Percentiles rank a stretch among this genome's conserved stretches.
These are phyloP conservation scores for Grigorovia jiainica DNA, from an alignment of 805 yeast genomes.

Conservation along the genomic window DNA sequence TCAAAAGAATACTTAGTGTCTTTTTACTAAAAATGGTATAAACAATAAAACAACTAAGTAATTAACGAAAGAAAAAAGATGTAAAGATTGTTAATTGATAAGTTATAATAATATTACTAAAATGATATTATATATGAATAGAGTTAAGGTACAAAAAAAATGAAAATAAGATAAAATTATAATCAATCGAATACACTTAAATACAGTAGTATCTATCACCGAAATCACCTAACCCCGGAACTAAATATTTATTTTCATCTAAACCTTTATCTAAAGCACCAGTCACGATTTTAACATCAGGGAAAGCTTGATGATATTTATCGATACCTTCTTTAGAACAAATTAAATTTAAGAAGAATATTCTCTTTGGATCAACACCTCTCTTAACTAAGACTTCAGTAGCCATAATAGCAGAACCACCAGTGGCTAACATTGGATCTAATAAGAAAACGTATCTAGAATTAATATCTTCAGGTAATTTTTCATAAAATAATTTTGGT, in stretches of 20 bases:
- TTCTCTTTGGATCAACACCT: slow-evolving; percentile 83
- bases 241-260: slow-evolving; percentile 75
- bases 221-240: slow-evolving; percentile 95
- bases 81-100: too few relatives aligned
- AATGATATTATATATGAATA: neutral
- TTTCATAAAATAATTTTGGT: slow-evolving; percentile 87
- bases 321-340: slow-evolving; percentile 93
- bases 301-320: slow-evolving; percentile 68
- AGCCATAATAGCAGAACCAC: slow-evolving; percentile 97
- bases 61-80: too few relatives aligned
- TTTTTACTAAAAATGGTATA: too few relatives aligned
- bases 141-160: neutral
- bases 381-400: slow-evolving; percentile 78
- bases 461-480: slow-evolving; percentile 85
- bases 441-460: slow-evolving; percentile 82
- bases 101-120: neutral
- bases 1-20: too few relatives aligned
- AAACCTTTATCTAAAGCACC: slow-evolving; percentile 87
- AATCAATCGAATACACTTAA: slow-evolving; percentile 39
- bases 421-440: slow-evolving; percentile 98
- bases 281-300: slow-evolving; percentile 79
- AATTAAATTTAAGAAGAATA: slow-evolving; percentile 80
- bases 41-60: too few relatives aligned
- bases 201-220: slow-evolving; percentile 96
- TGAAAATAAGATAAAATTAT: neutral